Evolutionary conservation across 352 stramenopile species (phyloP), one percentile per base, ranked within the genome.

Genomic region (Phytophthora citrophthora): DNA sequence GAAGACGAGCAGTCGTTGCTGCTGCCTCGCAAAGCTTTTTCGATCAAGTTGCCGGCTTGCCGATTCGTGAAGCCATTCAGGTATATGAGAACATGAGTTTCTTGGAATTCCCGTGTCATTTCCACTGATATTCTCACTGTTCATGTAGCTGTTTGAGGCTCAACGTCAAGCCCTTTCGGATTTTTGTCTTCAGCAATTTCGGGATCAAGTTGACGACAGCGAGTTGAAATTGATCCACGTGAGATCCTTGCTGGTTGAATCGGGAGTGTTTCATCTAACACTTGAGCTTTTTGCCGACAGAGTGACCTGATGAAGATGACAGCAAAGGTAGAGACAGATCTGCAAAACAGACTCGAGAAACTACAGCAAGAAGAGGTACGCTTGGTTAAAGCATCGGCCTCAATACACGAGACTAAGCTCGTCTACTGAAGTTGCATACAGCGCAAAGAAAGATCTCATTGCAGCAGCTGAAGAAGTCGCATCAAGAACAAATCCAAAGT

Each of bases 21-120:
- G 46, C 68, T 7, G 78, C 82, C 11, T 48, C 59, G 4, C 70
- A 67, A 27, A 69, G 72, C 23, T 88, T 89, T 54, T 77, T 86
- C 27, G 76, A 89, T 45, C 70, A 60, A 8, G 62, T 88, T 24
- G 72, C 66, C 4, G 53, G 68, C 1, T 51, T 86, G 15, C 56
- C 72, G 10, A 64, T 74, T 9, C 54, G 52, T 1, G 50, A 74
- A 23, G 69, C 76, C 2, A 68, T 89, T 36, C 64, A 74, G 18
- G 61, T 83, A 23, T 1, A 29, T 29, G 24, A 54, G 36, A 20
- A 20, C 4, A 29, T 8, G 11, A 31, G 2, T 20, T 55, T 55
- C 10, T 16, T 26, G 36, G 20, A 6, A n/a, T 51, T 20, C 11
- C 20, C 20, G 20, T 20, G 20, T 39, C 11, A 12, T 39, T 20